Conservation (phyloP, 2,329 filamentous ascomycete genomes). For the Pseudonectria foliicola region DNA sequence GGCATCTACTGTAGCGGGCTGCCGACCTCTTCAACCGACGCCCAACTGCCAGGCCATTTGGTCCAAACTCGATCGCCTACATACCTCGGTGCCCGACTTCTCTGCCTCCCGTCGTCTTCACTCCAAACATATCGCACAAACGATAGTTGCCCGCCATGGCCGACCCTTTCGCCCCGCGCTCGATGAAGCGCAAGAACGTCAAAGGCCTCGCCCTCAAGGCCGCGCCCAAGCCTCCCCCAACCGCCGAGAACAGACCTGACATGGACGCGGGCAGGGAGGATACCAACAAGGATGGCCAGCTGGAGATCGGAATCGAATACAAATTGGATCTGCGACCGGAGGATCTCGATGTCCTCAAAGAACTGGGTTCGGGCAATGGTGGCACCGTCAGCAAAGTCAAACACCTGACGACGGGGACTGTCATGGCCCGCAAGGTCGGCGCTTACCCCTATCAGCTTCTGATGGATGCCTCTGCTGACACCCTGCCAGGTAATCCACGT, state of each 20-base stretch:
- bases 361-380: constrained; percentile 91
- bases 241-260: constrained; percentile 62
- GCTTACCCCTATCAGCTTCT: not conserved
- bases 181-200: constrained; percentile 98
- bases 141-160: constrained; percentile 40
- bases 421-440: constrained; percentile 93
- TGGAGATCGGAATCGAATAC: constrained; percentile 98
- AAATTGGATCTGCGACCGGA: constrained; percentile 86
- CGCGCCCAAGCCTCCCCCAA: constrained; percentile 62
- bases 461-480: constrained; percentile 8
- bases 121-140: constrained; percentile 1
- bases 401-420: constrained; percentile 87
- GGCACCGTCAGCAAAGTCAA: constrained; percentile 97
- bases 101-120: constrained; percentile 3
- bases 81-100: constrained; percentile 5
- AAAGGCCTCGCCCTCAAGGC: constrained; percentile 87
- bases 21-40: not conserved
- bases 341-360: constrained; percentile 87
- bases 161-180: constrained; percentile 59
- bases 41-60: too few species aligned
- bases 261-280: constrained; percentile 54
- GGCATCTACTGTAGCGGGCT: constrained; percentile 13
- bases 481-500: constrained; percentile 79
- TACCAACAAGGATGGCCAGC: constrained; percentile 49
- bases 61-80: too few species aligned